A percentile compares a stretch with the other conserved stretches of the same genome.
These are phyloP conservation scores for Delphinella strobiligena DNA, from an alignment of 2,329 filamentous ascomycete species.

Conservation along the genomic window DNA sequence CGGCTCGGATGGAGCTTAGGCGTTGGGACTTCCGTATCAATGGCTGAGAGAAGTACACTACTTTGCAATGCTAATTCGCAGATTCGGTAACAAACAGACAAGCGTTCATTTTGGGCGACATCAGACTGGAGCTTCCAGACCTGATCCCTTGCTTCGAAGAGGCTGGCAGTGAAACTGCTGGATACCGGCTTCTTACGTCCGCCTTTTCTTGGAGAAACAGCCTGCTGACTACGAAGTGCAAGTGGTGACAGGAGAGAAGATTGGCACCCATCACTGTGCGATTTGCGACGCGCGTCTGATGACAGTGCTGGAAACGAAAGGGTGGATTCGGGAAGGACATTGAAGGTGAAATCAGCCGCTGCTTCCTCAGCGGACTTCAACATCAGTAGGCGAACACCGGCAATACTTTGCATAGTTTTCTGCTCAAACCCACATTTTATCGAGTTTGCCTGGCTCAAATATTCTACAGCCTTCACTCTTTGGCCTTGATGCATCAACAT, in stretches of 20 bases:
- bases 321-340: slow-evolving; percentile 82
- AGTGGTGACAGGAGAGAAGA: slow-evolving; percentile 11
- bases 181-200: slow-evolving; percentile 4
- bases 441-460: neutral
- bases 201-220: slow-evolving; percentile 7
- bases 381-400: slow-evolving; percentile 2
- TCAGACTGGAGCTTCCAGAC: slow-evolving; percentile 50
- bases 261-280: slow-evolving; percentile 11
- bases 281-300: neutral
- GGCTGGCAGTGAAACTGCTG: slow-evolving; percentile 42
- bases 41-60: slow-evolving; percentile 28
- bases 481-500: slow-evolving; percentile 4
- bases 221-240: neutral
- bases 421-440: neutral
- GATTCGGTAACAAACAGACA: slow-evolving; percentile 41
- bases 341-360: slow-evolving; percentile 51
- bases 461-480: neutral
- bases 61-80: slow-evolving; percentile 24
- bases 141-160: slow-evolving; percentile 54
- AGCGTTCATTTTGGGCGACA: slow-evolving; percentile 42
- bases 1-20: slow-evolving; percentile 26
- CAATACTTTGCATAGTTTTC: neutral
- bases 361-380: slow-evolving; percentile 2
- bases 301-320: slow-evolving; percentile 67
- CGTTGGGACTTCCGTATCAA: slow-evolving; percentile 18